phyloP scores from a whole-genome alignment of 139 green algal genomes.

The Spirogloea muscicola region DNA sequence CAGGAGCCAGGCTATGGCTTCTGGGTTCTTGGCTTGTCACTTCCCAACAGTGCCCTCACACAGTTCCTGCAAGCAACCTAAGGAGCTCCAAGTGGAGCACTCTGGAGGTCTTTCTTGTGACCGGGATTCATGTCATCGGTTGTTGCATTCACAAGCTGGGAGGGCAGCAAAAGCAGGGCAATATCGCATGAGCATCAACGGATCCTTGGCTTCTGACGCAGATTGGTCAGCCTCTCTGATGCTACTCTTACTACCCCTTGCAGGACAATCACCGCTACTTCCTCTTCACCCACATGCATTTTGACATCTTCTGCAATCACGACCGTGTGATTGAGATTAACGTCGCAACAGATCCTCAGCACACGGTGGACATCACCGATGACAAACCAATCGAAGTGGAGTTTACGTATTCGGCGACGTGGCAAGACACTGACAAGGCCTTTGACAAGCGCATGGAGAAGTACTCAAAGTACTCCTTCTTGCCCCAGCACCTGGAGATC shows the following conservation, averaged over 20 bases:
- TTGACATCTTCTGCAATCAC: slow-evolving; percentile 61
- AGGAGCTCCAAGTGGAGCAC: too few relatives aligned
- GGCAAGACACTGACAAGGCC: slow-evolving; percentile 53
- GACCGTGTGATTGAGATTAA: slow-evolving; percentile 76
- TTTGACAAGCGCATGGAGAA: slow-evolving; percentile 62
- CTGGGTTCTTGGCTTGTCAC: too few relatives aligned
- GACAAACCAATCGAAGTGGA: slow-evolving; percentile 43
- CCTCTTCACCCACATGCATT: slow-evolving; percentile 63
- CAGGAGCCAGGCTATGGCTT: too few relatives aligned
- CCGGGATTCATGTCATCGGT: too few relatives aligned
- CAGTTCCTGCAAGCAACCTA: too few relatives aligned
- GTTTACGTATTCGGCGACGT: slow-evolving; percentile 61
- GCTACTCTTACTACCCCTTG: too few relatives aligned
- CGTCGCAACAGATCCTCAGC: slow-evolving; percentile 69
- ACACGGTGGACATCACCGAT: slow-evolving; percentile 58
- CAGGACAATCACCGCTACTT: slow-evolving; percentile 53
- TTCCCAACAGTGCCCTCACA: too few relatives aligned
- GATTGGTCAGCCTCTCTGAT: too few relatives aligned
- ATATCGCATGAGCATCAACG: too few relatives aligned
- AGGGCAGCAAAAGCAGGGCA: not conserved
- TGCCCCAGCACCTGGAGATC: slow-evolving; percentile 65
- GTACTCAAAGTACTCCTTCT: slow-evolving; percentile 58
- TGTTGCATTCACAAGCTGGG: too few relatives aligned
- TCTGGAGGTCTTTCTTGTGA: too few relatives aligned
- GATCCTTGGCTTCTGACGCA: too few relatives aligned